A percentile compares a stretch with the other conserved stretches of the same genome.
Conservation (phyloP, 441 rosid species). For the Adansonia grandidieri region DNA sequence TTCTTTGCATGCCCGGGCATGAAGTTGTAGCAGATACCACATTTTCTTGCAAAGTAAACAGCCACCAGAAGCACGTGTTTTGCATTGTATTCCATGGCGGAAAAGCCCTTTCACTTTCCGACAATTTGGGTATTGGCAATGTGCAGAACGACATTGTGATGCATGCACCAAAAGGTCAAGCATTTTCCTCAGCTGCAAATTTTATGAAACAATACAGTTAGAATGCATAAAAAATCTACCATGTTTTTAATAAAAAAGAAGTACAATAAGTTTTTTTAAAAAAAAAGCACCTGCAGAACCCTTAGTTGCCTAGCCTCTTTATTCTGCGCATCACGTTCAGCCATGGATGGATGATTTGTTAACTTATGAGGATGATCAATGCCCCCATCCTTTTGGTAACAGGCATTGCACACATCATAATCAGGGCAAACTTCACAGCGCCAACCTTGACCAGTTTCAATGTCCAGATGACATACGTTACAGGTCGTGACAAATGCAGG, state of each 20-base stretch:
- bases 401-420: slow-evolving; percentile 90
- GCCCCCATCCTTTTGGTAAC: slow-evolving; percentile 89
- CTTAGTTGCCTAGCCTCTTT: slow-evolving; percentile 93
- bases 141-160: slow-evolving; percentile 85
- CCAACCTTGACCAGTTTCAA: slow-evolving; percentile 99
- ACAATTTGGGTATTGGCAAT: slow-evolving; percentile 96
- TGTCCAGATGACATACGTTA: slow-evolving; percentile 85
- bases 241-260: background rate
- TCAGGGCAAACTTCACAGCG: slow-evolving; percentile 98
- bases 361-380: slow-evolving; percentile 98
- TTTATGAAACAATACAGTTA: slow-evolving; percentile 19
- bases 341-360: slow-evolving; percentile 91
- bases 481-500: slow-evolving; percentile 97
- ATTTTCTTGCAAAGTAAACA: slow-evolving; percentile 93
- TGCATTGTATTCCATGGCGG: slow-evolving; percentile 96
- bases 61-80: slow-evolving; percentile 91
- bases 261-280: background rate
- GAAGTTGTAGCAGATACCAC: slow-evolving; percentile 99
- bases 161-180: slow-evolving; percentile 99
- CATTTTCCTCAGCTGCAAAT: slow-evolving; percentile 96
- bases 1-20: slow-evolving; percentile 98
- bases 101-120: slow-evolving; percentile 98
- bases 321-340: slow-evolving; percentile 98
- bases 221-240: background rate
- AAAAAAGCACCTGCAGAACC: slow-evolving; percentile 74